These are phyloP conservation scores for Hyaloscypha bicolor DNA, from an alignment of 495 filamentous ascomycete genomes.

Conservation along the genomic window DNA sequence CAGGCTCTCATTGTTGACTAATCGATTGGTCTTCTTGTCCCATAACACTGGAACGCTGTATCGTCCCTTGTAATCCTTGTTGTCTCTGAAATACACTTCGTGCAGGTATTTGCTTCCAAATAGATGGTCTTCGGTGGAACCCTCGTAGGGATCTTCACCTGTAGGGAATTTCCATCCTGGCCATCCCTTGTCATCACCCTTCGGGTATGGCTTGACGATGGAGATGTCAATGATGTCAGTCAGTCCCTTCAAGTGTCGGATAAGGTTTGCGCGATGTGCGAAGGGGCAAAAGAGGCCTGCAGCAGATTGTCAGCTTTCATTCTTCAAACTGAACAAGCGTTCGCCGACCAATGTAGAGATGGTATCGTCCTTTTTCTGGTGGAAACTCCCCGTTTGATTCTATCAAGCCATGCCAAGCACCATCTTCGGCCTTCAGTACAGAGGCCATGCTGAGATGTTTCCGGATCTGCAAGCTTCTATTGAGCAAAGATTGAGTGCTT, in stretches of 20 bases:
- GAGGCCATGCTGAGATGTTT: slow-evolving; percentile 17
- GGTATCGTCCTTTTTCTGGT: slow-evolving; percentile 73
- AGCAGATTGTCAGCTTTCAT: slow-evolving; percentile 4
- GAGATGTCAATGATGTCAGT: slow-evolving; percentile 56
- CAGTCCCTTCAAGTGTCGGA: slow-evolving; percentile 57
- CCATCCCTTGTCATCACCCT: slow-evolving; percentile 44
- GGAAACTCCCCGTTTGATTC: slow-evolving; percentile 61
- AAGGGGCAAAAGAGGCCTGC: slow-evolving; percentile 53
- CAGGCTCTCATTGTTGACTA: slow-evolving; percentile 49
- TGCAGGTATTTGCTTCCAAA: slow-evolving; percentile 63
- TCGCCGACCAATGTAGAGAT: slow-evolving; percentile 65
- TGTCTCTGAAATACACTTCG: slow-evolving; percentile 70
- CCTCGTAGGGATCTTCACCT: slow-evolving; percentile 62
- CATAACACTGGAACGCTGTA: slow-evolving; percentile 84
- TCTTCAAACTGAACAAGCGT: neutral
- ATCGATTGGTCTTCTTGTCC: slow-evolving; percentile 68
- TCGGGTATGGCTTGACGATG: slow-evolving; percentile 48
- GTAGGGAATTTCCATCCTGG: slow-evolving; percentile 43
- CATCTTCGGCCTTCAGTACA: slow-evolving; percentile 24
- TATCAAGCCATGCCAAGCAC: slow-evolving; percentile 45
- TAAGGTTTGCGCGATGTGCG: slow-evolving; percentile 60
- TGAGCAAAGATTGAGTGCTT: neutral
- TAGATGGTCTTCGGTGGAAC: slow-evolving; percentile 39
- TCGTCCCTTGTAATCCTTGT: slow-evolving; percentile 68
- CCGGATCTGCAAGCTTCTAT: neutral